Evolutionary conservation across 164 flowering plant genomes (phyloP), one percentile per base, ranked within the genome.

Genomic region (Euptelea pleiosperma): DNA sequence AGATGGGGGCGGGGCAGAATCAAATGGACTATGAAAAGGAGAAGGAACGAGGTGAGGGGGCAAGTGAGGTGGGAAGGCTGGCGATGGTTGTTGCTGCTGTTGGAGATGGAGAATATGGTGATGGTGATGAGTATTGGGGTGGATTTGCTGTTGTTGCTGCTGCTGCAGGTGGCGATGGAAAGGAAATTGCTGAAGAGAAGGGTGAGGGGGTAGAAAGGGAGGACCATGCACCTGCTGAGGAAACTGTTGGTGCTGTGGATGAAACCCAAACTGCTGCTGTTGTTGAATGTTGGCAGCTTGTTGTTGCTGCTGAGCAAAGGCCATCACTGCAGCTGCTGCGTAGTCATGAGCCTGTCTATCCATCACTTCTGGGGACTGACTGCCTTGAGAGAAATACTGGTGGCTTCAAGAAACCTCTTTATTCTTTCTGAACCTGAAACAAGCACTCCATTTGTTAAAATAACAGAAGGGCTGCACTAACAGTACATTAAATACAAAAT

Each of bases 181-280:
- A 31, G 98, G 89, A 60, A 69, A 81, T 52, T 85, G 96, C 58
- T 80, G 98, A 24, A 80, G 71, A 65, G 94, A 73, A 45, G 85
- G 94, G 67, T 84, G 96, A 8, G 81, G 86, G 7, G 89, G 79
- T 51, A 81, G 43, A 71, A 82, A 87, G 12, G 89, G 83, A 42
- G 83, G 77, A 12, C 77, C 82, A 62, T 78, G 85, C 5, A 75
- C 75, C 25, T 83, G 72, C 29, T 82, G 83, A 48, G 91, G 86
- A 40, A 74, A 85, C 55, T 79, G 96, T 36, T 82, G 98, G 51
- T 83, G 89, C 48, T 81, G 98, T 1, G 84, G 79, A 62, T 72
- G 96, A 69, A 80, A 85, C n/a, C 93, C 95, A 71, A 68, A 86
- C 51, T 77, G 90, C 56, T 79, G 91, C 64, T 75, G 85, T 57